These are phyloP conservation scores for Lumnitzera racemosa DNA, from an alignment of 345 rosid genomes.

Conservation along the genomic window DNA sequence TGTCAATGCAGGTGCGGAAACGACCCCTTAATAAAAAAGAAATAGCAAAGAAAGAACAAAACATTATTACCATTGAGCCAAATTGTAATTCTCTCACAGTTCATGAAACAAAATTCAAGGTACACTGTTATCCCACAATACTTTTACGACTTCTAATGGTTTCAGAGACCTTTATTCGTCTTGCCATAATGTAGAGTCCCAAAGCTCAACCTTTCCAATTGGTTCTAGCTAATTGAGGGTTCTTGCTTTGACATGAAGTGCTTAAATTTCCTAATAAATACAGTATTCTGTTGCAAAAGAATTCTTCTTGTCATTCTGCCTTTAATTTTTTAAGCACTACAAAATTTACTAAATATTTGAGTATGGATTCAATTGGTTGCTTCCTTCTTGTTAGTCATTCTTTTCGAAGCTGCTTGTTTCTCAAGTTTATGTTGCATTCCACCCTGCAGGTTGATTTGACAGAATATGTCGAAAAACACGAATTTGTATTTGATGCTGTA, in stretches of 20 bases:
- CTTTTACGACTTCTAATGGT: not conserved
- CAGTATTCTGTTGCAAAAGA: too few relatives aligned
- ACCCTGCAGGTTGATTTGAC: slow-evolving; percentile 48
- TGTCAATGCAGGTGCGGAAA: slow-evolving; percentile 44
- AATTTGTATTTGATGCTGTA: slow-evolving; percentile 51
- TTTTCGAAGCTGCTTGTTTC: not conserved
- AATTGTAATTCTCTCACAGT: slow-evolving; percentile 34
- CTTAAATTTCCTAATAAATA: too few relatives aligned
- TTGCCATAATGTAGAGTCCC: too few relatives aligned
- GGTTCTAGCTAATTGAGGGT: too few relatives aligned
- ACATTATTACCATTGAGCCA: slow-evolving; percentile 37
- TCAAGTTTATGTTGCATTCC: not conserved
- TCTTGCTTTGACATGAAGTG: too few relatives aligned
- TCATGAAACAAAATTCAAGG: slow-evolving; percentile 56
- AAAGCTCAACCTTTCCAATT: too few relatives aligned
- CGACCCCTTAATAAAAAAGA: slow-evolving; percentile 53
- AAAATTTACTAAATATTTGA: too few relatives aligned
- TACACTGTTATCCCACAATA: slow-evolving; percentile 5
- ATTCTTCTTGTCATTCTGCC: too few relatives aligned
- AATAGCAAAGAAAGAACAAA: slow-evolving; percentile 45
- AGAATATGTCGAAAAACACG: slow-evolving; percentile 57
- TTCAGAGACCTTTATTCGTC: not conserved
- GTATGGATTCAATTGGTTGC: too few relatives aligned
- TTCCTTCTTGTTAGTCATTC: not conserved
- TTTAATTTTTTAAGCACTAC: too few relatives aligned